Base-by-base conservation (phyloP, 129 eudicot genomes). In the Tagetes erecta region DNA sequence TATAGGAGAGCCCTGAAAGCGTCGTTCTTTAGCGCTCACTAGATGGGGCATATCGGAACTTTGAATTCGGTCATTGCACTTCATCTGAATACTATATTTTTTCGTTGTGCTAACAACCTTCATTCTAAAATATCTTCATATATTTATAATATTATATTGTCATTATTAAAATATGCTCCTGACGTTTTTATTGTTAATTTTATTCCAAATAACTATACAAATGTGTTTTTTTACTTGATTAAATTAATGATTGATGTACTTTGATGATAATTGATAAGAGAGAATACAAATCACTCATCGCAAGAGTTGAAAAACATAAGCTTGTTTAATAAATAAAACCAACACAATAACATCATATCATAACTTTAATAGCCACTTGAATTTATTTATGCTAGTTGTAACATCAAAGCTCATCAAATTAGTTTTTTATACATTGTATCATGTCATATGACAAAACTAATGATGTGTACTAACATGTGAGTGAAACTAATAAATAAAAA, bases 311-410 rank as follows among this genome's bases (percentile, higher is more conserved):
- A 57, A 57, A 57, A 30, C 4, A 7, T 52, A 52, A 1, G 31
- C 6, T 52, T 13, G 31, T 4, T 53, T 47, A 47, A 20, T 20
- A 58, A 33, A 59, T 10, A 59, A 59, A 59, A 34, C 20, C 13
- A 30, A 9, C 9, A 58, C 40, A 34, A 59, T 59, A 59, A 59
- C 4, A 34, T 59, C 40, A 34, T 59, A 59, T 59, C 34, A 33
- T 62, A 34, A 62, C 11, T 62, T 62, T 62, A 62, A 62, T 62
- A 45, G 67, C 45, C 67, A 62, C 10, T 62, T 62, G 67, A 37
- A 62, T 36, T 35, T 62, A 62, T 35, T 35, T 35, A 36, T n/a
- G 27, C 67, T 11, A 36, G 45, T 62, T 62, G 44, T 37, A 11
- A 62, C 30, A 62, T 62, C 30, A 34, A 34, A 59, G 2, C 3